Evolutionary conservation across 2,329 filamentous ascomycete species (phyloP), one percentile per base, ranked within the genome.

Genomic region (Passalora sequoiae): DNA sequence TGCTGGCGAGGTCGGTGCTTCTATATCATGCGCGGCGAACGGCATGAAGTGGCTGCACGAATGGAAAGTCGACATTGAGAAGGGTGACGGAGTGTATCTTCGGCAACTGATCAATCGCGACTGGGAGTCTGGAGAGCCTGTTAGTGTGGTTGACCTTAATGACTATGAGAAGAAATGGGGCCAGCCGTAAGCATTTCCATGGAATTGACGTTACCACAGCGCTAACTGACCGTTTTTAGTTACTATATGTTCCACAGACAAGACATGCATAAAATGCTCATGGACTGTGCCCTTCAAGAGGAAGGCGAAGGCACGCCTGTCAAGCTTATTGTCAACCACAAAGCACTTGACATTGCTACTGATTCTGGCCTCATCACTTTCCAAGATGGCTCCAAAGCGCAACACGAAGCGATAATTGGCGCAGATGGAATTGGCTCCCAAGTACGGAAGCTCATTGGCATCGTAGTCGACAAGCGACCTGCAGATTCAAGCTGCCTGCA

Each of bases 211-310:
- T n/a, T 17, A 15, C 16, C 12, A 5, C 33, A 24, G 2, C 4
- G 29, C 20, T 16, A 6, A 22, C 9, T 13, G 6, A 24, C 4
- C 9, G 32, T 44, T 15, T 13, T 29, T 22, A 51, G 49, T 19
- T 82, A 83, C 60, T 80, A 83, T 61, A 83, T 83, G 78, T 84
- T 84, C 53, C 81, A 84, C 56, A 70, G 81, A 0, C 77, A 82
- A 55, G 73, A 83, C 49, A 84, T 84, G 81, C 81, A 84, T 53
- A 59, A 67, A 5, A 83, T 84, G 79, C 61, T 84, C 17, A 80
- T 75, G 66, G 77, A 82, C 15, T 67, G 69, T 38, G 81, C 80
- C 0, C 43, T 77, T 47, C 70, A 72, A 28, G 44, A 51, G 16
- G 60, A 69, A 32, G 79, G 80, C 0, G 66, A 71, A 29, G 80